Evolutionary conservation across 345 rosid species (phyloP), one percentile per base, ranked within the genome.

Genomic region (Acer campestre): DNA sequence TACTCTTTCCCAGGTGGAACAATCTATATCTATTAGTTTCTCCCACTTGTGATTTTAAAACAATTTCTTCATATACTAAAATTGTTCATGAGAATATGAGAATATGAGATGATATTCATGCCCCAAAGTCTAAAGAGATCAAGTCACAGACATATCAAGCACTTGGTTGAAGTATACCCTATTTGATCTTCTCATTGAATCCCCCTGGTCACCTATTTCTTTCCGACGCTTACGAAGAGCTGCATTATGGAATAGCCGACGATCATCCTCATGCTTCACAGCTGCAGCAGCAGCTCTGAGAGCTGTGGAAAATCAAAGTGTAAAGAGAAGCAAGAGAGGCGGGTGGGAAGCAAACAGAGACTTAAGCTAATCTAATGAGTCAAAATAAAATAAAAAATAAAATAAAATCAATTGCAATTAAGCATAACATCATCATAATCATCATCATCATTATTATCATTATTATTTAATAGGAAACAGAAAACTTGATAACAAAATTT

Each of bases 231-330:
- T 95, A 68, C 99, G 90, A 70, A 91, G 90, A 77, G 98, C 82
- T 70, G 98, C 94, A 78, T 95, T 95, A 80, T 92, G 97, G 83
- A 95, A 93, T 67, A 93, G 88, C 85, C 97, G 85, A 75, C 94
- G 87, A 74, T 93, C 93, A 87, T 93, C 99, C 83, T 95, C 97
- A 66, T 87, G 97, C 89, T 89, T 95, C 70, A 93, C 88, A 75
- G 98, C 92, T 75, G 84, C 86, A 64, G 99, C 98, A 2, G 97
- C 99, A 85, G 99, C 98, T 89, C 99, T 89, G 68, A 96, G 90
- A 75, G 97, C 99, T 96, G 85, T 59, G 65, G 68, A 82, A 79
- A 75, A 64, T 23, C 29, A 75, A 58, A 75, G 18, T 38, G 53
- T 78, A 69, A 68, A 31, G 74, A 22, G 61, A 46, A 70, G 73